A percentile compares a stretch with the other conserved stretches of the same genome.
Conservation (phyloP, 1,284 basidiomycete genomes). For the Sphaerobolus stellatus region DNA sequence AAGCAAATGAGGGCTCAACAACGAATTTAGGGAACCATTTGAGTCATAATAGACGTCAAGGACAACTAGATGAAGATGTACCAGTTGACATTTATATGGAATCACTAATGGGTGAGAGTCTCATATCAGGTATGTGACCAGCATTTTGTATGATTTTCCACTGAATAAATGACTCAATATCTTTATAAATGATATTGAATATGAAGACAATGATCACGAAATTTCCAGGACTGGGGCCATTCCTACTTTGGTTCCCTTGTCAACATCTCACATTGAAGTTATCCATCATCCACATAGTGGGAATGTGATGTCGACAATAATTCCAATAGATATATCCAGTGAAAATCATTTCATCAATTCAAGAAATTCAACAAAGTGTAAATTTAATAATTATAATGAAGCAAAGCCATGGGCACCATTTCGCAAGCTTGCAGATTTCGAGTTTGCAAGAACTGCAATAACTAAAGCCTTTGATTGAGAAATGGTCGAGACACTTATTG, state of each 20-base stretch:
- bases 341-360: background rate
- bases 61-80: no score
- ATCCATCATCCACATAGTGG: background rate
- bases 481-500: background rate
- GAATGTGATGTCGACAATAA: background rate
- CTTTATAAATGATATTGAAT: background rate
- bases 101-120: no score
- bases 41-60: no score
- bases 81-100: no score
- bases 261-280: background rate
- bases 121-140: no score
- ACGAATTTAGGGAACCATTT: no score
- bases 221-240: background rate
- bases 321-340: background rate
- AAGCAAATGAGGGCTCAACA: no score
- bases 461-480: background rate
- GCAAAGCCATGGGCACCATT: background rate
- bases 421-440: background rate
- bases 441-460: background rate
- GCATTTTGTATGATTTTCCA: no score
- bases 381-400: background rate
- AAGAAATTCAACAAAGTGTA: background rate
- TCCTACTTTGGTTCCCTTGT: no score
- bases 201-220: background rate
- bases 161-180: no score